These are phyloP conservation scores for Cladorrhinum sp. DNA, from an alignment of 2,329 filamentous ascomycete genomes.

Conservation along the genomic window DNA sequence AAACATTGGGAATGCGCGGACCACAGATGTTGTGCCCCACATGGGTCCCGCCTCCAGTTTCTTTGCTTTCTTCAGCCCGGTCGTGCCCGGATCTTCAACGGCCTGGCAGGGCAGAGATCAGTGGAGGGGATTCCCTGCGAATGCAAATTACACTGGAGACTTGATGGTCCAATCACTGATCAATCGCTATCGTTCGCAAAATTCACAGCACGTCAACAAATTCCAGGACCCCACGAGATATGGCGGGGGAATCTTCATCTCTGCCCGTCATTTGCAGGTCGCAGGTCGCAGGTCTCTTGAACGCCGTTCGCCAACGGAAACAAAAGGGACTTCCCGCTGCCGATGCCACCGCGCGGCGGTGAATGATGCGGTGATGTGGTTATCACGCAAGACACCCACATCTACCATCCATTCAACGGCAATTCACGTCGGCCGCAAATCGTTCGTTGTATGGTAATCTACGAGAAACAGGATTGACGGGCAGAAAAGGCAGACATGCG, in stretches of 20 bases:
- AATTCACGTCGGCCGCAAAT: background rate
- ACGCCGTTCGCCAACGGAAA: conserved; percentile 10
- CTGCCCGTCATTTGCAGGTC: conserved; percentile 2
- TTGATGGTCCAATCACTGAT: background rate
- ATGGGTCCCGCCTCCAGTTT: background rate
- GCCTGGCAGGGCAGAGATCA: background rate
- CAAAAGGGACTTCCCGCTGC: conserved; percentile 12
- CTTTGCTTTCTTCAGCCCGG: background rate
- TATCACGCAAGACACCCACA: background rate
- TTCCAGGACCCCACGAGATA: background rate
- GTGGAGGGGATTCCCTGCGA: background rate
- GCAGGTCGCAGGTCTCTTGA: background rate
- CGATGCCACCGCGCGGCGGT: conserved; percentile 10
- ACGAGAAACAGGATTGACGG: background rate
- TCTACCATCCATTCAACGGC: background rate
- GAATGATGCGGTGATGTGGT: conserved; percentile 1
- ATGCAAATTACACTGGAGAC: background rate
- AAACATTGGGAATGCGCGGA: background rate
- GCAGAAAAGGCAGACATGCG: background rate
- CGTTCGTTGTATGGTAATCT: background rate
- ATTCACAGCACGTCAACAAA: background rate
- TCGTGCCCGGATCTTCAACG: background rate
- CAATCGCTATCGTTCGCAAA: background rate
- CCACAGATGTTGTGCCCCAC: background rate
- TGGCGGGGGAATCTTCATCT: background rate